Conservation (phyloP, 805 yeast genomes). For the Candida wancherniae region DNA sequence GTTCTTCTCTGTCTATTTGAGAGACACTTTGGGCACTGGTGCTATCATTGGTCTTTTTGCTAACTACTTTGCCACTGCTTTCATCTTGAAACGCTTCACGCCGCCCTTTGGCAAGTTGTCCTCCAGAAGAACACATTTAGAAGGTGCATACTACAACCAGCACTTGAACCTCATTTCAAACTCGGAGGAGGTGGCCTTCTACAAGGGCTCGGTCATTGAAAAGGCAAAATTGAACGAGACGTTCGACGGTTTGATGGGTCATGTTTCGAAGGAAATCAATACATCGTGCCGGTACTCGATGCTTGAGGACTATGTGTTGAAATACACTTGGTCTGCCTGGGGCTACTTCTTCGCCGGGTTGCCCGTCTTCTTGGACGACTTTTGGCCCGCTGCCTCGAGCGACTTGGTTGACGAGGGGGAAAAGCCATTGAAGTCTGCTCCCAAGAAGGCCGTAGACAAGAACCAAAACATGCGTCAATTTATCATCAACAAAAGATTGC, state of each 20-base stretch:
- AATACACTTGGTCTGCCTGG: slow-evolving; percentile 91
- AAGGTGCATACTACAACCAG: slow-evolving; percentile 84
- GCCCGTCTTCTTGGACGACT: slow-evolving; percentile 69
- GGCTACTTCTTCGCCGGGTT: slow-evolving; percentile 89
- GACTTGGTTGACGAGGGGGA: slow-evolving; percentile 18
- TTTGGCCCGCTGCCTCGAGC: slow-evolving; percentile 26
- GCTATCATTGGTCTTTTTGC: slow-evolving; percentile 78
- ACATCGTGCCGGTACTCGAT: slow-evolving; percentile 64
- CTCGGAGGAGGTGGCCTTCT: slow-evolving; percentile 91
- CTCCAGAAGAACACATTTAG: slow-evolving; percentile 68
- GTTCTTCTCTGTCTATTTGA: slow-evolving; percentile 75
- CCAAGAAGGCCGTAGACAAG: slow-evolving; percentile 29
- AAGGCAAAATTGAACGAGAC: slow-evolving; percentile 57
- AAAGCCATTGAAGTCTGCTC: slow-evolving; percentile 10
- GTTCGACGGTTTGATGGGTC: slow-evolving; percentile 52
- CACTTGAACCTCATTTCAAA: slow-evolving; percentile 82
- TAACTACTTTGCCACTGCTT: slow-evolving; percentile 78
- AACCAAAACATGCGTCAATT: slow-evolving; percentile 77
- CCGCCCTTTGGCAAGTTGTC: slow-evolving; percentile 83
- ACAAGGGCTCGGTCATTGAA: slow-evolving; percentile 82
- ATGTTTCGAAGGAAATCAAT: slow-evolving; percentile 50
- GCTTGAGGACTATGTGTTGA: slow-evolving; percentile 79
- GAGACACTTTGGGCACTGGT: slow-evolving; percentile 82
- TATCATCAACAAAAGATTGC: slow-evolving; percentile 82
- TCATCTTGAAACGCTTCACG: slow-evolving; percentile 62